phyloP scores from a whole-genome alignment of 2,329 filamentous ascomycete genomes.

The Microdochium bolleyi region DNA sequence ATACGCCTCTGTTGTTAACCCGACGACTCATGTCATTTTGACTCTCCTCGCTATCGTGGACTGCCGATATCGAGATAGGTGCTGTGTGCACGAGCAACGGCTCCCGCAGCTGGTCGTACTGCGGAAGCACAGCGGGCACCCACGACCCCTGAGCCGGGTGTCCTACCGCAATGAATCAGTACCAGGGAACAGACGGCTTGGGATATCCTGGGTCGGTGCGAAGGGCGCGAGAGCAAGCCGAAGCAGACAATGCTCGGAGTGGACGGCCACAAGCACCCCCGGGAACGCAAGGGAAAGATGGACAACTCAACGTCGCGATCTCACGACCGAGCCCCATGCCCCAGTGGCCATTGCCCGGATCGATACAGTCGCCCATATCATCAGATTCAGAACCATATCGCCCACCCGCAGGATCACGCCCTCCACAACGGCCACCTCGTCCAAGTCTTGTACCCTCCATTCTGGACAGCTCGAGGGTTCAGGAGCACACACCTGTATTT shows the following conservation, averaged over 20 bases:
- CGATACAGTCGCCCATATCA: constrained; percentile 24
- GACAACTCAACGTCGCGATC: constrained; percentile 3
- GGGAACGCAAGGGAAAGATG: constrained; percentile 8
- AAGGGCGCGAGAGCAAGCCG: not conserved
- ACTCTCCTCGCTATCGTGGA: not conserved
- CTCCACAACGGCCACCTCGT: constrained; percentile 51
- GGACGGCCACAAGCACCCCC: not conserved
- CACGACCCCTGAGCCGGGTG: not conserved
- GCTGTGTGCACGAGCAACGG: not conserved
- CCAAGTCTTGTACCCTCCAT: constrained; percentile 53
- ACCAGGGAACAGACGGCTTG: not conserved
- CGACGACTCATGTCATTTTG: not conserved
- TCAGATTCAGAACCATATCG: constrained; percentile 34
- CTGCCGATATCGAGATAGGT: not conserved
- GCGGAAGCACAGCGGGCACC: not conserved
- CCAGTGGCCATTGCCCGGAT: constrained; percentile 44
- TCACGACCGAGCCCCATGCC: constrained; percentile 31
- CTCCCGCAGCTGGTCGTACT: not conserved
- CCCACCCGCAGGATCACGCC: constrained; percentile 40
- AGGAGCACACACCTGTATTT: constrained; percentile 48
- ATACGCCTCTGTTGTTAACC: not conserved
- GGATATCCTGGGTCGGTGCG: not conserved
- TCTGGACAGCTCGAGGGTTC: constrained; percentile 44
- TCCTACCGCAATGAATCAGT: not conserved
- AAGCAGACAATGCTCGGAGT: not conserved